A percentile compares a stretch with the other conserved stretches of the same genome.
These are phyloP conservation scores for Tylopilus rubrobrunneus DNA, from an alignment of 768 basidiomycete genomes.

Conservation along the genomic window DNA sequence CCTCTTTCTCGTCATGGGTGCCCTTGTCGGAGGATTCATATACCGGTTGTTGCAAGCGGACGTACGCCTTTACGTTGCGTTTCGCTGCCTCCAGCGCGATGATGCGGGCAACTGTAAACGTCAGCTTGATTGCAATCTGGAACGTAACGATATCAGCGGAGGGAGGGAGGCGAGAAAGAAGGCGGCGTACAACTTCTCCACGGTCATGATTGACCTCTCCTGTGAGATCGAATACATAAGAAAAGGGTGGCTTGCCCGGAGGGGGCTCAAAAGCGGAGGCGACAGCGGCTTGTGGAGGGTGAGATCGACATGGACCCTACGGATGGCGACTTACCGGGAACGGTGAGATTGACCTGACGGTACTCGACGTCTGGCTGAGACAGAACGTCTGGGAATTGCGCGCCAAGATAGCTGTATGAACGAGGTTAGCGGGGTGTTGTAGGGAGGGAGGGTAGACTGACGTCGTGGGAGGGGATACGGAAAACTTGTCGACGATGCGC, in stretches of 20 bases:
- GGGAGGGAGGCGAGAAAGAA: background rate
- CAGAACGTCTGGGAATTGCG: constrained; percentile 69
- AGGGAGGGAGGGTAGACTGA: constrained; percentile 33
- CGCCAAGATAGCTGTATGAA: constrained; percentile 64
- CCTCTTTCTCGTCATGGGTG: constrained; percentile 65
- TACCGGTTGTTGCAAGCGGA: constrained; percentile 73
- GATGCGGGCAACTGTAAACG: constrained; percentile 62
- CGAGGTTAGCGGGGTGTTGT: constrained; percentile 3
- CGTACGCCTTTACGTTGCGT: constrained; percentile 73
- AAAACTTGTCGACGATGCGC: constrained; percentile 72
- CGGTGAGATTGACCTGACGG: constrained; percentile 75
- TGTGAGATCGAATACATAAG: constrained; percentile 82
- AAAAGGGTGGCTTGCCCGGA: constrained; percentile 62
- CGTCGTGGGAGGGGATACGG: constrained; percentile 72
- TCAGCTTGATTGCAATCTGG: constrained; percentile 76
- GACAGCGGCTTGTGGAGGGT: constrained; percentile 51
- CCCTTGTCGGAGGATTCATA: constrained; percentile 72
- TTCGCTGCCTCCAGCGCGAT: constrained; percentile 78
- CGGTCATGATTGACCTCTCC: constrained; percentile 77
- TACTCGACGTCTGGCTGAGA: constrained; percentile 71
- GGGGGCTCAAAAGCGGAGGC: constrained; percentile 68
- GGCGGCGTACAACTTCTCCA: constrained; percentile 58
- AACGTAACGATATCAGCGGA: constrained; percentile 5
- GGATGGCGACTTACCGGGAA: constrained; percentile 48
- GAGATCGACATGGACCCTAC: constrained; percentile 10